A percentile compares a stretch with the other conserved stretches of the same genome.
phyloP scores from a whole-genome alignment of 495 filamentous ascomycete species.

The Tetracladium setigerum region DNA sequence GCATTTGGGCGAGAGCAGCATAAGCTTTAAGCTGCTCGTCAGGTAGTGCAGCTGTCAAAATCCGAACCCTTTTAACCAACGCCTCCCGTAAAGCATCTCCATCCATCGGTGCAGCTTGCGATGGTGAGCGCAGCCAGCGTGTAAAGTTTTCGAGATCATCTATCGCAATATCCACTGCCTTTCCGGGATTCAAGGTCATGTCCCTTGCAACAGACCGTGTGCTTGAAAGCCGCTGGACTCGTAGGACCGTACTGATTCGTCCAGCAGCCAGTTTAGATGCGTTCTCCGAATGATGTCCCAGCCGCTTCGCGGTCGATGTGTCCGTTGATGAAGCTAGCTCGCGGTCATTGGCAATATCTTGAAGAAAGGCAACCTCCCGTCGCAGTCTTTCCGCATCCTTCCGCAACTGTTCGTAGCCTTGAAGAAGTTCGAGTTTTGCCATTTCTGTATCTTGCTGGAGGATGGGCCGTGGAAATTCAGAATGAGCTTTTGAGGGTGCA shows the following conservation, averaged over 20 bases:
- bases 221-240: neutral
- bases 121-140: slow-evolving; percentile 7
- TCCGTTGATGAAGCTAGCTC: too few species aligned
- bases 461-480: neutral
- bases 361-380: neutral
- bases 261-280: neutral
- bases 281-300: too few species aligned
- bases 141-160: slow-evolving; percentile 7
- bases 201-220: neutral
- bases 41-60: slow-evolving; percentile 5
- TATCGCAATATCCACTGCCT: neutral
- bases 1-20: slow-evolving; percentile 20
- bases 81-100: slow-evolving; percentile 9
- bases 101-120: neutral
- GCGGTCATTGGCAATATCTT: slow-evolving; percentile 4
- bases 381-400: slow-evolving; percentile 6
- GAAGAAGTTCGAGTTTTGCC: slow-evolving; percentile 1
- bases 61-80: slow-evolving; percentile 7
- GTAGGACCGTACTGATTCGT: neutral
- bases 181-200: neutral
- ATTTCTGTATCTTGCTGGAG: slow-evolving; percentile 1
- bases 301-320: too few species aligned
- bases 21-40: slow-evolving; percentile 1
- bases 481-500: neutral
- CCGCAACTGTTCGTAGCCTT: slow-evolving; percentile 5